These are phyloP conservation scores for Diaporthe caulivora DNA, from an alignment of 2,329 filamentous ascomycete species.

Conservation along the genomic window DNA sequence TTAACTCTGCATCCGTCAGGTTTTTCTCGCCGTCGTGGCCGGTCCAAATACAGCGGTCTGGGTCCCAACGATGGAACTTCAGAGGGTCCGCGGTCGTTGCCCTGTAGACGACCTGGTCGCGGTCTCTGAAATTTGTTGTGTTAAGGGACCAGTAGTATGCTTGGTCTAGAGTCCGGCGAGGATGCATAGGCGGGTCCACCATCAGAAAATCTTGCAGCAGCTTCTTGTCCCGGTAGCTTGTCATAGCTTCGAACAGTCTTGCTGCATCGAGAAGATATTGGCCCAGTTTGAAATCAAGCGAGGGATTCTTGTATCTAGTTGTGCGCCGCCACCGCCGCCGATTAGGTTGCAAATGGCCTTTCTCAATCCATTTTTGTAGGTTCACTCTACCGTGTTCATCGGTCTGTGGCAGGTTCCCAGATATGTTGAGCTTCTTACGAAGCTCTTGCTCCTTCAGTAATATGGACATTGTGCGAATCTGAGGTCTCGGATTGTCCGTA, in stretches of 20 bases:
- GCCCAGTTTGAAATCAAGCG: slow-evolving; percentile 35
- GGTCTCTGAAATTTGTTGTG: slow-evolving; percentile 51
- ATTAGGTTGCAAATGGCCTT: background rate
- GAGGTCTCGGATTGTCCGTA: background rate
- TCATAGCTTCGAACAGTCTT: slow-evolving; percentile 47
- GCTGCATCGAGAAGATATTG: slow-evolving; percentile 47
- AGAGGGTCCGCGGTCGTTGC: background rate
- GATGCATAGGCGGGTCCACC: slow-evolving; percentile 49
- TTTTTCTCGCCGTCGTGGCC: background rate
- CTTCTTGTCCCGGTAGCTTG: slow-evolving; percentile 46
- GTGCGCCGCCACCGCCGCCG: too few relatives aligned
- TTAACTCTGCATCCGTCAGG: background rate
- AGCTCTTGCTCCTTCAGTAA: background rate
- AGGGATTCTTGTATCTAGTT: background rate
- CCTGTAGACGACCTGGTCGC: slow-evolving; percentile 51
- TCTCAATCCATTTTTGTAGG: background rate
- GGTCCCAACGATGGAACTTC: background rate
- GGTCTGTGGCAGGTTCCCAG: background rate
- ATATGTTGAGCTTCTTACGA: background rate
- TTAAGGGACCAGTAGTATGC: slow-evolving; percentile 54
- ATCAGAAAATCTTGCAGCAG: slow-evolving; percentile 46
- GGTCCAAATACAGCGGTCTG: background rate
- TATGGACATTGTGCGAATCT: background rate
- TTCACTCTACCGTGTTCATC: background rate
- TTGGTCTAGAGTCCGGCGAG: slow-evolving; percentile 56